Base-by-base conservation (phyloP, 1,284 basidiomycete species). In the Rhodotorula sp. region DNA sequence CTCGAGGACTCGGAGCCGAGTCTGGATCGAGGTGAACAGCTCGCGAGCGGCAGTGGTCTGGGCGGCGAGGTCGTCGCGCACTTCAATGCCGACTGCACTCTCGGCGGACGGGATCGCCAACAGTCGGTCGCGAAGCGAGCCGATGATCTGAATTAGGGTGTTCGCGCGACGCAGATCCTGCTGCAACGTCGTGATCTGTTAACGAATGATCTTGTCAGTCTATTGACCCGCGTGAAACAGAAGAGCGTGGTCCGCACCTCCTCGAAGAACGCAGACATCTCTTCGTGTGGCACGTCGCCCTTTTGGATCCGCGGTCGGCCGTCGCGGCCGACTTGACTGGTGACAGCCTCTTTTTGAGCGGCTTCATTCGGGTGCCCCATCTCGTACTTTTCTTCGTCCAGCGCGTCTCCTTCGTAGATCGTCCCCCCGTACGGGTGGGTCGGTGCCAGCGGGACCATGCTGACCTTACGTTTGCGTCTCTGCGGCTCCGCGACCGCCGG, bases 1-100 rank as follows among this genome's bases (percentile, higher is more conserved):
- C 57, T 74, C 74, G 64, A 79, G 69, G 16, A 48, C 71, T 39
- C 69, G 66, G 23, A 79, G 67, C 52, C 77, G 77, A 26, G 71
- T 68, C n/a, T 73, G 63, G 51, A 79, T 57, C 18, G 61, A 52
- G 52, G 68, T 67, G 58, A 75, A 74, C 43, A 72, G 68, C 26
- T 56, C 54, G 46, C 74, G 74, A 18, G 75, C 76, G 23, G 64
- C 29, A 5, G 66, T 47, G 12, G 72, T 64, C 21, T 61, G 57
- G 6, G 59, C 54, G 26, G 62, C 48, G 62, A 79, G 73, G 39
- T 77, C 65, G 5, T 62, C 56, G 16, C 59, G 60, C 39, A 75
- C 58, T 6, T 67, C 68, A 56, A 72, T 54, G 0, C 66, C 71
- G 26, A 69, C 58, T 4, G 72, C 66, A 18, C 74, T 75, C 15